These are phyloP conservation scores for Agaricus blazei DNA, from an alignment of 768 basidiomycete genomes.

Conservation along the genomic window DNA sequence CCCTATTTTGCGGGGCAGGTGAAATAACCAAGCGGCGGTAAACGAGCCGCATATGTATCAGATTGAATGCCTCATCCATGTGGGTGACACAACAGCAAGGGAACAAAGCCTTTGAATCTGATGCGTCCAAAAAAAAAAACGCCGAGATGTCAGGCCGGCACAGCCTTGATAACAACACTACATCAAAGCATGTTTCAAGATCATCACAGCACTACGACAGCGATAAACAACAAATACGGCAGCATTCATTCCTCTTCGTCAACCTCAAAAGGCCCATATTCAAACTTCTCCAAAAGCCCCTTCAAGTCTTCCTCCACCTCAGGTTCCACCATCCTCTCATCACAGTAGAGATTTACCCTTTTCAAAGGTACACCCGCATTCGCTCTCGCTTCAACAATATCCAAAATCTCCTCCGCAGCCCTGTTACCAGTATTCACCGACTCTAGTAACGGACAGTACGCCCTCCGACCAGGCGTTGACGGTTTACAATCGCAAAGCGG, in stretches of 20 bases:
- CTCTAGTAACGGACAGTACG: conserved; percentile 48
- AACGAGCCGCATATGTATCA: too few species aligned
- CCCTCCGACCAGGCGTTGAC: neutral
- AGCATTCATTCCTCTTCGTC: conserved; percentile 23
- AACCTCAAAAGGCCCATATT: conserved; percentile 50
- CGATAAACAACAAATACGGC: too few species aligned
- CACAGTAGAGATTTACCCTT: conserved; percentile 39
- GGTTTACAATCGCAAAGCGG: conserved; percentile 10
- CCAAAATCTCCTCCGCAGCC: too few species aligned
- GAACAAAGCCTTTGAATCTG: too few species aligned
- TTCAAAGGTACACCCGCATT: conserved; percentile 41
- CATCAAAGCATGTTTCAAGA: too few species aligned
- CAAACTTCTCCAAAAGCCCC: conserved; percentile 43
- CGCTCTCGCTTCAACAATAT: conserved; percentile 37
- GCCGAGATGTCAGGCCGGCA: too few species aligned
- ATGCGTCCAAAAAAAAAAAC: too few species aligned
- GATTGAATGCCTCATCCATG: too few species aligned
- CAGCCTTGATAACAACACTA: neutral
- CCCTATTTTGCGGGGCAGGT: too few species aligned
- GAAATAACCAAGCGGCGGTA: too few species aligned
- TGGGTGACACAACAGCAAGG: too few species aligned
- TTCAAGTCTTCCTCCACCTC: conserved; percentile 49
- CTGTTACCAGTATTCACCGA: conserved; percentile 37
- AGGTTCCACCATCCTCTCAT: conserved; percentile 29
- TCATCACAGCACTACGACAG: too few species aligned